Evolutionary conservation across 441 rosid genomes (phyloP).

Genomic region (Arabidopsis lyrata): DNA sequence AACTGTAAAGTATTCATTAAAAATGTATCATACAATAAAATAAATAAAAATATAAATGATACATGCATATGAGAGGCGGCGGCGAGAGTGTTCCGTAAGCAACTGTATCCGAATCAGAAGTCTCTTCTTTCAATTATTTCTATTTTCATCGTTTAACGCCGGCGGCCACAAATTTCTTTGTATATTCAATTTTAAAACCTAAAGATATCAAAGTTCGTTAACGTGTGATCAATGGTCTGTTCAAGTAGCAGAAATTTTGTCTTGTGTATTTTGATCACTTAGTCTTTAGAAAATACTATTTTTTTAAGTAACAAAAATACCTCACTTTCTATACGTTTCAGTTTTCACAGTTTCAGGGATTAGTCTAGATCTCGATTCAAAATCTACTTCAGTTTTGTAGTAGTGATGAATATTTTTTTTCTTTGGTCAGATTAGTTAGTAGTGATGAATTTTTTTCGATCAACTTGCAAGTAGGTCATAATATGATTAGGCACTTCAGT

Average conservation of each 20-base stretch:
- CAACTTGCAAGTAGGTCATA: slow-evolving; percentile 1
- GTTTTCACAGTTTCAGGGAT: no score
- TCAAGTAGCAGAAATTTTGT: neutral
- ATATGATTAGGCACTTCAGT: slow-evolving; percentile 32
- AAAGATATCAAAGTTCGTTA: no score
- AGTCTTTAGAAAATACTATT: no score
- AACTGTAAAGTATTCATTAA: slow-evolving; percentile 12
- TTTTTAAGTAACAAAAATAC: no score
- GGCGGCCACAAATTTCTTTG: slow-evolving; percentile 4
- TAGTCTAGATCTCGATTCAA: no score
- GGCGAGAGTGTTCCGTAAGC: slow-evolving; percentile 42
- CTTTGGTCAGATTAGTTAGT: neutral
- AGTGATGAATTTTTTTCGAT: neutral
- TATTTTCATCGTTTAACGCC: slow-evolving; percentile 8
- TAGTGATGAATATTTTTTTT: no score
- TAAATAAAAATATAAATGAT: neutral
- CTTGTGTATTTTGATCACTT: no score
- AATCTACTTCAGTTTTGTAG: no score
- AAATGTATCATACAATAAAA: neutral
- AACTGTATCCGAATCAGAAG: slow-evolving; percentile 48
- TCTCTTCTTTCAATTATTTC: neutral
- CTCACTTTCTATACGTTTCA: no score
- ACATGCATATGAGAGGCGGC: slow-evolving; percentile 25
- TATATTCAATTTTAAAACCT: neutral
- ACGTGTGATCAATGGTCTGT: neutral